Conservation (phyloP, 768 basidiomycete genomes). For the Podaxis sp. region DNA sequence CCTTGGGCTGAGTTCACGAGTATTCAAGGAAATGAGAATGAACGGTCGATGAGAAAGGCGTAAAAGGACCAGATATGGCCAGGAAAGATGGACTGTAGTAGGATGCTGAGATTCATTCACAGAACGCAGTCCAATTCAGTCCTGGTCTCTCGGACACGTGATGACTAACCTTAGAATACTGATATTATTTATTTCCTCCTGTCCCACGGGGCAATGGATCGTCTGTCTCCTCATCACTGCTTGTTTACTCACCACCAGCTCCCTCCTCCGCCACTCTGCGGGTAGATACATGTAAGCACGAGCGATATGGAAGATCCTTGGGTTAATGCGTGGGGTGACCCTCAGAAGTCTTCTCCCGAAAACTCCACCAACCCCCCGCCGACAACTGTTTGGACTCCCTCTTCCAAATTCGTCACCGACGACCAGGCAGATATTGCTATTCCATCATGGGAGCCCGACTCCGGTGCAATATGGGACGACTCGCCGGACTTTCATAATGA, state of each 20-base stretch:
- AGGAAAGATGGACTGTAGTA: conserved; percentile 3
- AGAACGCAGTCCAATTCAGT: conserved; percentile 7
- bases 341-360: conserved; percentile 30
- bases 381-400: conserved; percentile 23
- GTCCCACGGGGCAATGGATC: conserved; percentile 1
- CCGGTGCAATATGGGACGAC: conserved; percentile 14
- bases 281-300: not conserved
- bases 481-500: conserved; percentile 9
- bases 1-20: not conserved
- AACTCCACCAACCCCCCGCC: conserved; percentile 1
- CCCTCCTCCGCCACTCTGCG: not conserved
- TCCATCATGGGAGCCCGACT: conserved; percentile 16
- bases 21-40: not conserved
- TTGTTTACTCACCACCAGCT: not conserved
- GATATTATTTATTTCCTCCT: conserved; percentile 11
- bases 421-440: conserved; percentile 8
- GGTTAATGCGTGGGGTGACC: conserved; percentile 68
- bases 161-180: conserved; percentile 15
- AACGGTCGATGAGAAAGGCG: not conserved
- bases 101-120: not conserved
- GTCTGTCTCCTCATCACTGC: not conserved
- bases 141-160: conserved; percentile 11
- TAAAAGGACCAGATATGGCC: conserved; percentile 1
- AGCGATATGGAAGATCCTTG: conserved; percentile 71
- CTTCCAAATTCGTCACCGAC: conserved; percentile 15